Conservation (phyloP, 768 basidiomycete species). For the Dioszegia aurantiaca region DNA sequence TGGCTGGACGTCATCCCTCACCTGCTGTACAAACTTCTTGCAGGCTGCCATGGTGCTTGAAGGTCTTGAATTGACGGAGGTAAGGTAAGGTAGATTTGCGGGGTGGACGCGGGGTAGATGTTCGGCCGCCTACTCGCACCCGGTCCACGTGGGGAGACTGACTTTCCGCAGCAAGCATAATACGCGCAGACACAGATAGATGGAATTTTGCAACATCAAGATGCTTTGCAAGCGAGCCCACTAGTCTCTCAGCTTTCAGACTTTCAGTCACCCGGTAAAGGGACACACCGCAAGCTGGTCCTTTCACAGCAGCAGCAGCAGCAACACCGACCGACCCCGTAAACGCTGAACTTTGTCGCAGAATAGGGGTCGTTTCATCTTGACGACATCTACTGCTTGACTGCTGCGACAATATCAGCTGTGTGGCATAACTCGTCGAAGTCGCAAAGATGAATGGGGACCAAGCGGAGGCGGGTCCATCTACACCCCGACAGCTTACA, state of each 20-base stretch:
- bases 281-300: too few relatives aligned
- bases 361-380: background rate
- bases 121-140: background rate
- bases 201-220: background rate
- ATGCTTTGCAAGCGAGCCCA: background rate
- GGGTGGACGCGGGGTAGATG: too few relatives aligned
- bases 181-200: too few relatives aligned
- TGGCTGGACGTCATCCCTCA: conserved; percentile 5
- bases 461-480: conserved; percentile 22
- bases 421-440: background rate
- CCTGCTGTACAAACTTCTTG: conserved; percentile 27
- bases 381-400: background rate
- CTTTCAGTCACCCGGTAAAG: too few relatives aligned
- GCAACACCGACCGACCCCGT: too few relatives aligned
- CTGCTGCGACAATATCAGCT: background rate
- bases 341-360: too few relatives aligned
- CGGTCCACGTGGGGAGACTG: conserved; percentile 2
- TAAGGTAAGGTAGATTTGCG: background rate
- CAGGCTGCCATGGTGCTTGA: conserved; percentile 17
- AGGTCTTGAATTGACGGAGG: background rate
- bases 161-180: background rate
- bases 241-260: too few relatives aligned
- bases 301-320: too few relatives aligned
- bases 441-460: background rate
- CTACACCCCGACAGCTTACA: conserved; percentile 15